phyloP scores from a whole-genome alignment of 176 grass and related monocot genomes.

The Microstegium vimineum region DNA sequence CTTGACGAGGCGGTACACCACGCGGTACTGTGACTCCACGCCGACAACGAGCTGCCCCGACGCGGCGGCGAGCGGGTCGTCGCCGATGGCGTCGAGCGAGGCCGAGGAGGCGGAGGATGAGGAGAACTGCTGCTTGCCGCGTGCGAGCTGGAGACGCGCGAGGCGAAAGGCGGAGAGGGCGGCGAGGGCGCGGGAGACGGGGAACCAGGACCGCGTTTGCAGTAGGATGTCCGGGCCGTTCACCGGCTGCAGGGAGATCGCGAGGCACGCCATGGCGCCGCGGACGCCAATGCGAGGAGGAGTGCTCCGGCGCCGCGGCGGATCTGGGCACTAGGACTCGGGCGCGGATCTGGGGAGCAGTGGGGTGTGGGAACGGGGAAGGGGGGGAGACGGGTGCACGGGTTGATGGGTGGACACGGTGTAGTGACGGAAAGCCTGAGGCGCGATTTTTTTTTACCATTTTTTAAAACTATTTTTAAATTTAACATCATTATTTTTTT shows the following conservation, averaged over 20 bases:
- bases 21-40: constrained; percentile 93
- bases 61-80: constrained; percentile 79
- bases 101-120: not conserved
- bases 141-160: constrained; percentile 70
- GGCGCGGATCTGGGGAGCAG: constrained; percentile 40
- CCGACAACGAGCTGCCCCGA: constrained; percentile 93
- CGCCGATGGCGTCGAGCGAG: constrained; percentile 60
- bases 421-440: not conserved
- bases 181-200: constrained; percentile 89
- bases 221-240: constrained; percentile 93
- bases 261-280: constrained; percentile 79
- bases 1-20: constrained; percentile 95
- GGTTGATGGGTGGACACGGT: not conserved
- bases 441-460: no score
- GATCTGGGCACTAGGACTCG: constrained; percentile 24
- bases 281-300: not conserved
- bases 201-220: constrained; percentile 97
- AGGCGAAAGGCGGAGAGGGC: constrained; percentile 91
- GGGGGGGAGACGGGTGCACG: constrained; percentile 26
- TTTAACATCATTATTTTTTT: no score
- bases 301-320: not conserved
- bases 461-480: no score
- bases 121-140: constrained; percentile 33
- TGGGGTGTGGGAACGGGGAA: constrained; percentile 22
- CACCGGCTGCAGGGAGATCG: constrained; percentile 86